phyloP scores from a whole-genome alignment of 345 rosid genomes.

The Acer yangbiense region DNA sequence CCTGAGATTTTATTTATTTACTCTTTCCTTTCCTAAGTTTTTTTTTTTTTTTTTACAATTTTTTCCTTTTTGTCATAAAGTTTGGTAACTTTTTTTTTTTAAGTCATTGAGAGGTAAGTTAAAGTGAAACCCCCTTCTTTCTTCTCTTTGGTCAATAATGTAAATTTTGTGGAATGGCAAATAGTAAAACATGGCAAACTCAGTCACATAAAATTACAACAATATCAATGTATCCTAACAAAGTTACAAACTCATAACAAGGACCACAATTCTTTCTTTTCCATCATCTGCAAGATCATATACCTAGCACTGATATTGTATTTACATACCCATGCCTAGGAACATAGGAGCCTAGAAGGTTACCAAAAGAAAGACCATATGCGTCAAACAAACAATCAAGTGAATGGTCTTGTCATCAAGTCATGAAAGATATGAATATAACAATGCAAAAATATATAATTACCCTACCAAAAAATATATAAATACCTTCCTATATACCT shows the following conservation, averaged over 20 bases:
- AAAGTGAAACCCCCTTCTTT: no score
- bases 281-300: background rate
- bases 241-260: background rate
- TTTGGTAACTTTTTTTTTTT: no score
- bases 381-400: background rate
- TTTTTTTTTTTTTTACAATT: no score
- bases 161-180: no score
- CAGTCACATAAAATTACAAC: background rate
- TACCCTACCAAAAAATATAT: background rate
- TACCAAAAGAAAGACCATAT: background rate
- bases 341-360: background rate
- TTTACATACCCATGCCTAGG: background rate
- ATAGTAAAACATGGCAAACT: no score
- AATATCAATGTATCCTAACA: background rate
- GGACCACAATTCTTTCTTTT: background rate
- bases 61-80: no score
- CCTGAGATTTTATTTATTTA: background rate
- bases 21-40: background rate
- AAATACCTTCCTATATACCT: constrained; percentile 42
- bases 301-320: background rate
- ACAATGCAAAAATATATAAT: constrained; percentile 1
- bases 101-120: no score
- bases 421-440: background rate
- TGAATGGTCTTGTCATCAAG: background rate
- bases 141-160: no score